Percentiles rank a stretch among this genome's conserved stretches.
Evolutionary conservation across 2,329 filamentous ascomycete genomes (phyloP).

Genomic region (Penicillium corylophilum): DNA sequence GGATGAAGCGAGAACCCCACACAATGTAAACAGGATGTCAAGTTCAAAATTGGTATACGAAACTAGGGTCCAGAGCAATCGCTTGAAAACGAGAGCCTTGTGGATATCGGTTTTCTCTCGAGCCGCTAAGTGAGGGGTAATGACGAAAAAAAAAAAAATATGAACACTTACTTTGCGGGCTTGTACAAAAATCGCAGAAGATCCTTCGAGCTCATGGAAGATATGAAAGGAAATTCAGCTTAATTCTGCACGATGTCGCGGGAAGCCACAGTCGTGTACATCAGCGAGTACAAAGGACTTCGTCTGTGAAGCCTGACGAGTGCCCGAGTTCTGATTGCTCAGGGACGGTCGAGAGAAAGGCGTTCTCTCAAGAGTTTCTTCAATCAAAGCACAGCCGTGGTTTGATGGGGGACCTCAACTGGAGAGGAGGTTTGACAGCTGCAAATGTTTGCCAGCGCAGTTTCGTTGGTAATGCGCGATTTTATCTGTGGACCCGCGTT

Average conservation of each 20-base stretch:
- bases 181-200: constrained; percentile 91
- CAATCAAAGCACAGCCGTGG: constrained; percentile 5
- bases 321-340: constrained; percentile 21
- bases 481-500: constrained; percentile 28
- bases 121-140: constrained; percentile 6
- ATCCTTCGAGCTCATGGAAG: constrained; percentile 88
- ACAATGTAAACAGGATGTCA: not conserved
- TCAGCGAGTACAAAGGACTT: constrained; percentile 24
- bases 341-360: constrained; percentile 1
- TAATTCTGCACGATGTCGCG: constrained; percentile 35
- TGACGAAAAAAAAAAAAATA: constrained; percentile 2
- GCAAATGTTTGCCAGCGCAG: constrained; percentile 20
- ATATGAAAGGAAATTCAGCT: constrained; percentile 35
- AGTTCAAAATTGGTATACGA: not conserved
- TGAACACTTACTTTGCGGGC: constrained; percentile 75
- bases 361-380: constrained; percentile 3
- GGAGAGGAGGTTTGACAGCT: constrained; percentile 14
- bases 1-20: not conserved
- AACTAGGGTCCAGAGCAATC: not conserved
- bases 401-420: constrained; percentile 15
- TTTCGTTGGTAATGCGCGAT: constrained; percentile 25
- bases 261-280: constrained; percentile 36
- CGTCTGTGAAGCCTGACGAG: constrained; percentile 15
- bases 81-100: not conserved
- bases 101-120: constrained; percentile 3